Evolutionary conservation across 2,329 filamentous ascomycete genomes (phyloP).

Genomic region (Colletotrichum noveboracense): DNA sequence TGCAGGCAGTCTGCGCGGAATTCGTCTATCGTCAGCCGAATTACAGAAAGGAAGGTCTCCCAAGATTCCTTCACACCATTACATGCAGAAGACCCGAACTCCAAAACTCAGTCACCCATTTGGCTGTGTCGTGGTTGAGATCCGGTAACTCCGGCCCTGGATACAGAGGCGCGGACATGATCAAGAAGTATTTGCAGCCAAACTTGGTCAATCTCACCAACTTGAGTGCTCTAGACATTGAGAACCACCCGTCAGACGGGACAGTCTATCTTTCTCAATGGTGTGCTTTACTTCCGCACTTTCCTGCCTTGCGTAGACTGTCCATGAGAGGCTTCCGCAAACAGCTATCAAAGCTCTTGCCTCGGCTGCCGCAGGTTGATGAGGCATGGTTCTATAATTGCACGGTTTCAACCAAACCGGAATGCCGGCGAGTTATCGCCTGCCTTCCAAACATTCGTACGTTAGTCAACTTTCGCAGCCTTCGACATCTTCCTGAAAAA

Average conservation of each 20-base stretch:
- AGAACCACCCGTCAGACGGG: neutral
- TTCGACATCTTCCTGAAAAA: neutral
- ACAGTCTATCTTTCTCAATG: neutral
- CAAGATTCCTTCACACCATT: neutral
- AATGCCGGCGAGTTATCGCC: neutral
- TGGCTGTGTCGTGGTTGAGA: neutral
- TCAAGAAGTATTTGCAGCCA: neutral
- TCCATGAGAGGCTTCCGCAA: neutral
- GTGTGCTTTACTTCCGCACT: neutral
- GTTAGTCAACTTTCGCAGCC: neutral
- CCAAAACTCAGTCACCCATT: neutral
- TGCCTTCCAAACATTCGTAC: neutral
- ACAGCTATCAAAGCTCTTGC: neutral
- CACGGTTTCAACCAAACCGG: neutral
- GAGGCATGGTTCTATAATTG: neutral
- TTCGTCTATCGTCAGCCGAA: neutral
- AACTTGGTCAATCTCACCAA: neutral
- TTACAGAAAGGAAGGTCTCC: neutral
- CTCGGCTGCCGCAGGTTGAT: neutral
- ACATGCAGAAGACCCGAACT: neutral
- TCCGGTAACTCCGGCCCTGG: neutral
- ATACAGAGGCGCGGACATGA: neutral
- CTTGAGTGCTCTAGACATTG: neutral
- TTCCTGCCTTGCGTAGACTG: neutral
- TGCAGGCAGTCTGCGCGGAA: neutral